Base-by-base conservation (phyloP, 140 eudicot genomes). In the Stevia rebaudiana region DNA sequence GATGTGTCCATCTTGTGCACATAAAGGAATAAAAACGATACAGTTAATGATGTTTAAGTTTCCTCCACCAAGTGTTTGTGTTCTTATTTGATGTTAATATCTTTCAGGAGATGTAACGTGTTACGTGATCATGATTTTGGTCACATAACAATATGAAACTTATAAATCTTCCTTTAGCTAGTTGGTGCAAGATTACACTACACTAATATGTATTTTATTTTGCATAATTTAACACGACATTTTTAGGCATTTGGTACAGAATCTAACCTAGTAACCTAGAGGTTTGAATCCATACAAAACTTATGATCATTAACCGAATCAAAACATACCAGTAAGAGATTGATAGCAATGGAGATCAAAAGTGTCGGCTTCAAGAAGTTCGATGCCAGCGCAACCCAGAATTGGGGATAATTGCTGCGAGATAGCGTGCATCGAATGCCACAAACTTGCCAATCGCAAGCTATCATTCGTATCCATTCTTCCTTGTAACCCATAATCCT, bases 371-470 rank as follows among this genome's bases (percentile, higher is more conserved):
- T 91, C 92, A 0, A 91, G 95, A n/a, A 91, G 86, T 59, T 92
- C 96, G 70, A 88, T 85, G 19, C 96, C 96, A 0, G 78, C 8
- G 65, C 96, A 91, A 11, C 92, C 89, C 1, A 39, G 11, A 59
- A 91, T 73, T 1, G 95, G 96, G 10, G 96, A 85, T 22, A 91
- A 79, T 69, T 92, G 98, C 82, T 88, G 96, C 35, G 98, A 92
- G 48, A 92, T 88, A 1, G 98, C 98, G 68, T 92, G 98, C 98
- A 92, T 92, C 17, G 95, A 88, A 67, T 92, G 98, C 98, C 98
- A 92, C 40, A 88, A 67, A 72, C 96, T 88, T 31, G 98, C 98
- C 63, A 88, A 71, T 71, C 98, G 55, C 84, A 92, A 81, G 59
- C 84, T 92, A 31, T 92, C 98, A 48, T 92, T 92, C 4, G 98